phyloP scores from a whole-genome alignment of 805 yeast species.

The Peterozyma toletana region DNA sequence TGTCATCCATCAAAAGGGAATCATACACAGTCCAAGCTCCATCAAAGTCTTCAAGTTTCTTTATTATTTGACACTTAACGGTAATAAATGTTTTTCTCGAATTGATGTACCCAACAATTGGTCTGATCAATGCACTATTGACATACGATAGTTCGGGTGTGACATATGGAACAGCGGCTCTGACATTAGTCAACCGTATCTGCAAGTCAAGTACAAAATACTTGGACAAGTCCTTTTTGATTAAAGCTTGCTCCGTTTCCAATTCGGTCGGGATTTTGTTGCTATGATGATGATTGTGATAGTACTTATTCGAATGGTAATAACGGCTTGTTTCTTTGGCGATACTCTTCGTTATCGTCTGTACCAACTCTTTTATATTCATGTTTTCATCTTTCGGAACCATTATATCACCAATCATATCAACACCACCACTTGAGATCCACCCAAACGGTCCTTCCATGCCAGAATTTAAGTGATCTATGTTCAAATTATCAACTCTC shows the following conservation, averaged over 20 bases:
- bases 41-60: conserved; percentile 74
- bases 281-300: conserved; percentile 19
- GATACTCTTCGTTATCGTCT: conserved; percentile 37
- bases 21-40: conserved; percentile 98
- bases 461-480: conserved; percentile 88
- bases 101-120: conserved; percentile 93
- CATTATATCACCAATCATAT: conserved; percentile 86
- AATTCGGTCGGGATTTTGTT: conserved; percentile 3
- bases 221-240: conserved; percentile 32
- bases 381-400: conserved; percentile 58
- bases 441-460: conserved; percentile 95
- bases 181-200: conserved; percentile 73
- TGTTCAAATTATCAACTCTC: conserved; percentile 75
- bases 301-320: conserved; percentile 3
- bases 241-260: conserved; percentile 14
- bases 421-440: conserved; percentile 90
- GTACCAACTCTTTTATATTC: conserved; percentile 38
- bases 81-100: conserved; percentile 87
- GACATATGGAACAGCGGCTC: conserved; percentile 85
- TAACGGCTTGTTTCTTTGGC: conserved; percentile 39
- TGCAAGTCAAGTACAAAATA: conserved; percentile 75
- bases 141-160: conserved; percentile 84
- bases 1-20: conserved; percentile 82
- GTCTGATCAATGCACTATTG: conserved; percentile 86
- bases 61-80: conserved; percentile 73